phyloP scores from a whole-genome alignment of 345 rosid genomes.

The Sonneratia alba region DNA sequence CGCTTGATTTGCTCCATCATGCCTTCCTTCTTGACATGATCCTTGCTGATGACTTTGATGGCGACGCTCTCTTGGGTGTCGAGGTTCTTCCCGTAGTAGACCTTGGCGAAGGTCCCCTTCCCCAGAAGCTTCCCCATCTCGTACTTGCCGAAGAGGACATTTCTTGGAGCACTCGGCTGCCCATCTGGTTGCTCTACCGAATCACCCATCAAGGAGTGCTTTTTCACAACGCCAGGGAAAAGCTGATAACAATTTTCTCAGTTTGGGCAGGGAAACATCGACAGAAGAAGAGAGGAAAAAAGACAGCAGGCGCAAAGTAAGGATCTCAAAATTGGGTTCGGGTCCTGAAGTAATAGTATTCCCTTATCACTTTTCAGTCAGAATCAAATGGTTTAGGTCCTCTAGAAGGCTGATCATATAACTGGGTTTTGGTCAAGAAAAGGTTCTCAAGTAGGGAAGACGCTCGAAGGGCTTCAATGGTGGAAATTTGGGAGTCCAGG shows the following conservation, averaged over 20 bases:
- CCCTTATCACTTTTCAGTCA: no score
- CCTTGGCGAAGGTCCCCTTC: conserved; percentile 49
- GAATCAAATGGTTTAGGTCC: background rate
- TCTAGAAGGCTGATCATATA: background rate
- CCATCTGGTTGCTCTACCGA: background rate
- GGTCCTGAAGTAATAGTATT: no score
- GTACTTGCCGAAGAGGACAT: conserved; percentile 29
- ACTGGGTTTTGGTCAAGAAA: background rate
- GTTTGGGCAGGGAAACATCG: background rate
- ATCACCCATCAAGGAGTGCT: conserved; percentile 6
- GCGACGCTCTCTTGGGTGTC: conserved; percentile 30
- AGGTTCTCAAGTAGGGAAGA: background rate
- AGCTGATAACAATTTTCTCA: background rate
- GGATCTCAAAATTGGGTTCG: background rate
- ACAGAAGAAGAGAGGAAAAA: background rate
- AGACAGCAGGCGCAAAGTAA: background rate
- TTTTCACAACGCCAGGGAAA: background rate
- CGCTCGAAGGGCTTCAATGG: background rate
- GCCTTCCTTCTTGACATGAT: conserved; percentile 22
- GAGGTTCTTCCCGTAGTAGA: conserved; percentile 27
- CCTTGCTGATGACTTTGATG: conserved; percentile 34
- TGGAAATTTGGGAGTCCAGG: background rate
- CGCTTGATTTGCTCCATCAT: conserved; percentile 32
- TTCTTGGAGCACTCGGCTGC: conserved; percentile 1
- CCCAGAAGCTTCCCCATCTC: conserved; percentile 37